These are phyloP conservation scores for Leccinum boreale DNA, from an alignment of 768 basidiomycete species.

Conservation along the genomic window DNA sequence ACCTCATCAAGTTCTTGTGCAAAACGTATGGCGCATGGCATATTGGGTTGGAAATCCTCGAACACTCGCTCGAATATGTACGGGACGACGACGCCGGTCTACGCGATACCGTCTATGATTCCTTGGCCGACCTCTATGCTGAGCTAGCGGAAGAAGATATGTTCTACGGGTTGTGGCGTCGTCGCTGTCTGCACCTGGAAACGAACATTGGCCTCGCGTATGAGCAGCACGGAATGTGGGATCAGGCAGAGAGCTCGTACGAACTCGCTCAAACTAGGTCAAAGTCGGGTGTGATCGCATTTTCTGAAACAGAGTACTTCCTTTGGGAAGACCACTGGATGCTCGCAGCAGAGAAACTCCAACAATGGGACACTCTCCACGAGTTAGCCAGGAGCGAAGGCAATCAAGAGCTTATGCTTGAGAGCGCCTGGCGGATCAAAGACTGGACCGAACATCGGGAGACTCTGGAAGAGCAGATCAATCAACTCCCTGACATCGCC, in stretches of 20 bases:
- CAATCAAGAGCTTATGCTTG: conserved; percentile 89
- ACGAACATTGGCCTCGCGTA: conserved; percentile 86
- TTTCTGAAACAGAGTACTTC: conserved; percentile 93
- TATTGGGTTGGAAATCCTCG: conserved; percentile 80
- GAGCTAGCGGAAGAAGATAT: conserved; percentile 96
- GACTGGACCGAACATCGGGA: conserved; percentile 88
- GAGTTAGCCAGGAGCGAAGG: conserved; percentile 87
- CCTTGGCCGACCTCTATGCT: conserved; percentile 91
- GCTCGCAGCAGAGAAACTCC: conserved; percentile 89
- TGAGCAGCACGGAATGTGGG: conserved; percentile 98
- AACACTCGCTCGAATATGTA: conserved; percentile 70
- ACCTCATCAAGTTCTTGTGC: conserved; percentile 92
- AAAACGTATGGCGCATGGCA: conserved; percentile 98
- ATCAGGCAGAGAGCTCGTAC: conserved; percentile 83
- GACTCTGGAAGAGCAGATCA: conserved; percentile 76
- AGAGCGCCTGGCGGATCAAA: conserved; percentile 91
- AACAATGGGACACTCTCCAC: conserved; percentile 94
- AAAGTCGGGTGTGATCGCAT: conserved; percentile 76
- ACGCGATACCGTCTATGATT: conserved; percentile 83
- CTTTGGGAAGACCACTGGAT: conserved; percentile 99
- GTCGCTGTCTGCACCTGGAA: conserved; percentile 83
- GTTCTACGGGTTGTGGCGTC: conserved; percentile 95
- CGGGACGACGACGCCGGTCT: conserved; percentile 78
- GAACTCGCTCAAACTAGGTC: conserved; percentile 88
- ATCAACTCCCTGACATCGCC: conserved; percentile 74